phyloP scores from a whole-genome alignment of 2,329 filamentous ascomycete genomes.

The Alternaria viburni region DNA sequence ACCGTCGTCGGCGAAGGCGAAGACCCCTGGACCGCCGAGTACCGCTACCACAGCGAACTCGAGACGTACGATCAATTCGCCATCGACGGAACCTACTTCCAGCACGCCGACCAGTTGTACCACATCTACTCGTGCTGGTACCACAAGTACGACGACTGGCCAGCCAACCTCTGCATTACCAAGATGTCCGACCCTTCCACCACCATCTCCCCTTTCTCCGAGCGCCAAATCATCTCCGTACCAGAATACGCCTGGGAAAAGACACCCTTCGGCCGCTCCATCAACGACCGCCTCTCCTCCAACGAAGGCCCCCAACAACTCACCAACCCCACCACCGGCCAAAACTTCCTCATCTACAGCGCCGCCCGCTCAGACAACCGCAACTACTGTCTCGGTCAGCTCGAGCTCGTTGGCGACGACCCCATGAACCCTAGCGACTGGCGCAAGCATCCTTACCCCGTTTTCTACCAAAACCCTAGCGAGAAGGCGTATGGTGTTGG shows the following conservation, averaged over 20 bases:
- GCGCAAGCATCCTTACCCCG: slow-evolving; percentile 54
- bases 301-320: slow-evolving; percentile 61
- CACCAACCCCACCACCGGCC: slow-evolving; percentile 54
- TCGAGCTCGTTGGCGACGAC: slow-evolving; percentile 57
- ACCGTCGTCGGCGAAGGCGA: slow-evolving; percentile 53
- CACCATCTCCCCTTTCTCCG: slow-evolving; percentile 52
- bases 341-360: slow-evolving; percentile 58
- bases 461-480: slow-evolving; percentile 58
- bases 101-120: slow-evolving; percentile 47
- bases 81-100: slow-evolving; percentile 62
- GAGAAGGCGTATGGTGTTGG: slow-evolving; percentile 57
- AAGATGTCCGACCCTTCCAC: slow-evolving; percentile 57
- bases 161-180: slow-evolving; percentile 61
- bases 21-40: slow-evolving; percentile 56
- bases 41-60: slow-evolving; percentile 54
- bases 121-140: slow-evolving; percentile 52
- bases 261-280: slow-evolving; percentile 56
- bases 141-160: slow-evolving; percentile 56
- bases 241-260: slow-evolving; percentile 60
- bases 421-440: slow-evolving; percentile 58
- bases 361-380: slow-evolving; percentile 59
- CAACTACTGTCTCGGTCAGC: slow-evolving; percentile 60
- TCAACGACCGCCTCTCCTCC: slow-evolving; percentile 55
- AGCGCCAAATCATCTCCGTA: slow-evolving; percentile 56
- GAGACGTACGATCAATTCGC: slow-evolving; percentile 61